These are phyloP conservation scores for Aspergillus hiratsukae DNA, from an alignment of 2,329 filamentous ascomycete genomes.

Conservation along the genomic window DNA sequence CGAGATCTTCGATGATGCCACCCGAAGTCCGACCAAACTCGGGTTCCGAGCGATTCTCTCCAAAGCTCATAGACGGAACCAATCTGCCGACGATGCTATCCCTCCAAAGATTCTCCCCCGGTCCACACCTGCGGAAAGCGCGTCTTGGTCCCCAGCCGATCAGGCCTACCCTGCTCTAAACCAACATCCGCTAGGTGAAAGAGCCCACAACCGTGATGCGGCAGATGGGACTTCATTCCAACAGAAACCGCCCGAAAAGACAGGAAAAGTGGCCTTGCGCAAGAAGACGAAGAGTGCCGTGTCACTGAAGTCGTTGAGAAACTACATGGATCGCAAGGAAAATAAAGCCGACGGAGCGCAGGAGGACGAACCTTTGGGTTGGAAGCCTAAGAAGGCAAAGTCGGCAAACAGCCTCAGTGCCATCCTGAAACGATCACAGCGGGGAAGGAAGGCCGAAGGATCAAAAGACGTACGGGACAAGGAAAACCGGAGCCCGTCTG, in stretches of 20 bases:
- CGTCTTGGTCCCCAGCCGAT: slow-evolving; percentile 44
- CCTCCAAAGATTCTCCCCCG: slow-evolving; percentile 29
- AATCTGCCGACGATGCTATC: slow-evolving; percentile 33
- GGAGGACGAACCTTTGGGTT: slow-evolving; percentile 32
- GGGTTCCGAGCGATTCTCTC: slow-evolving; percentile 53
- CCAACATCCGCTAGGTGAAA: slow-evolving; percentile 35
- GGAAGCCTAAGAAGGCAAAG: slow-evolving; percentile 65
- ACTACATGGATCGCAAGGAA: slow-evolving; percentile 46
- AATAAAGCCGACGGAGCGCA: slow-evolving; percentile 27
- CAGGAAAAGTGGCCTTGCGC: slow-evolving; percentile 38
- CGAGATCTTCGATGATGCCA: slow-evolving; percentile 37
- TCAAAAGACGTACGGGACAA: slow-evolving; percentile 61
- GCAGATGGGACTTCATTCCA: slow-evolving; percentile 21
- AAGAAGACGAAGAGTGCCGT: slow-evolving; percentile 54
- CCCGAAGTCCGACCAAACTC: slow-evolving; percentile 32
- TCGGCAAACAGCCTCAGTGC: slow-evolving; percentile 77
- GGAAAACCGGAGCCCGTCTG: slow-evolving; percentile 69
- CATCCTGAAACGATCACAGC: slow-evolving; percentile 69
- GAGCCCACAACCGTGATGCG: slow-evolving; percentile 33
- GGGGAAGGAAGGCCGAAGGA: slow-evolving; percentile 58
- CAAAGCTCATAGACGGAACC: slow-evolving; percentile 47
- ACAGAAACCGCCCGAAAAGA: slow-evolving; percentile 37
- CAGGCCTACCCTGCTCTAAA: slow-evolving; percentile 41
- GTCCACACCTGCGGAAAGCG: slow-evolving; percentile 39
- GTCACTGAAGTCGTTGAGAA: slow-evolving; percentile 47